phyloP scores from a whole-genome alignment of 306 rosid species.

The Cucumis cinereus region DNA sequence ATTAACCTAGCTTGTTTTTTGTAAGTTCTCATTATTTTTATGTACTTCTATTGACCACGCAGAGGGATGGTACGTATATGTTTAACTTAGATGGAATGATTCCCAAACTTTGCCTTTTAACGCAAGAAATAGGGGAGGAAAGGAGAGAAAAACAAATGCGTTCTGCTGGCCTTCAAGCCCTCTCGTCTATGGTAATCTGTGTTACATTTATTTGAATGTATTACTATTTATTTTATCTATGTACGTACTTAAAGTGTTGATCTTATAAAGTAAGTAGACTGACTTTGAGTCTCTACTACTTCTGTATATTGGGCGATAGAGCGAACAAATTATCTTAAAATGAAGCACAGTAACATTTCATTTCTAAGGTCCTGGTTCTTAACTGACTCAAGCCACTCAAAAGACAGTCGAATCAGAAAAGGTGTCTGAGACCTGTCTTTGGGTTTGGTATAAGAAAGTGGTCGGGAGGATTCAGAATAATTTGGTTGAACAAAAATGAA shows the following conservation, averaged over 20 bases:
- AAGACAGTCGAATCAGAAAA: neutral
- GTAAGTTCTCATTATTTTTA: neutral
- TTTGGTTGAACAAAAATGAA: neutral
- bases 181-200: constrained; percentile 68
- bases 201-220: neutral
- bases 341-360: neutral
- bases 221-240: constrained; percentile 1
- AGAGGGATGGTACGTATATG: constrained; percentile 69
- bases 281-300: neutral
- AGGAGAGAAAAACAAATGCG: constrained; percentile 37
- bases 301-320: neutral
- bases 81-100: constrained; percentile 71
- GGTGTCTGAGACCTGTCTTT: neutral
- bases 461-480: neutral
- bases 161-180: constrained; percentile 68
- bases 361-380: neutral
- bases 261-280: neutral
- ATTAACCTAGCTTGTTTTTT: neutral
- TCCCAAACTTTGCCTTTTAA: constrained; percentile 74
- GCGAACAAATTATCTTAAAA: neutral
- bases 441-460: neutral
- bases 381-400: neutral
- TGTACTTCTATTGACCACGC: constrained; percentile 15
- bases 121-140: constrained; percentile 76
- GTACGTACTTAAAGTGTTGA: neutral